phyloP scores from a whole-genome alignment of 192 early-diverging fungal species.

The Dissophora ornata region DNA sequence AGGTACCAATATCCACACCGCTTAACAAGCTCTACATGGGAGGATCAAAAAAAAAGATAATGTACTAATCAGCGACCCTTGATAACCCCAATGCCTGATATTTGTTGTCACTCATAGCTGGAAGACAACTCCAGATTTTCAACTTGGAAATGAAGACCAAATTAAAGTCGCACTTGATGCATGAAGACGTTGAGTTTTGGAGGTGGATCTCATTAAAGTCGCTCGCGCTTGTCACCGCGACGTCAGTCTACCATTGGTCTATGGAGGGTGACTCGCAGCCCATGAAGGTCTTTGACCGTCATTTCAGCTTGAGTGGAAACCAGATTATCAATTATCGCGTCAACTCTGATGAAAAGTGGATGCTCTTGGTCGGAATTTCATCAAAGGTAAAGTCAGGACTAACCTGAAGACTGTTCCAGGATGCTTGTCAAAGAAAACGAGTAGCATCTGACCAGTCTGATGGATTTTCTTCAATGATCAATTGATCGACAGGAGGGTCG shows the following conservation, averaged over 20 bases:
- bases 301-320: constrained; percentile 80
- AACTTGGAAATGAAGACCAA: constrained; percentile 96
- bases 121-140: constrained; percentile 94
- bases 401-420: too few species aligned
- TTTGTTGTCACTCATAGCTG: constrained; percentile 65
- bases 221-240: constrained; percentile 90
- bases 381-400: constrained; percentile 64
- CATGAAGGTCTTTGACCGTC: constrained; percentile 93
- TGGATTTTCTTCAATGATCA: background rate
- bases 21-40: background rate
- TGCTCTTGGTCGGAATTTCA: constrained; percentile 95
- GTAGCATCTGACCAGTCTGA: too few species aligned
- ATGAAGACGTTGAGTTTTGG: constrained; percentile 91
- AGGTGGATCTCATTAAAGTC: constrained; percentile 92
- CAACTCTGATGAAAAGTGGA: constrained; percentile 93
- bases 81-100: too few species aligned
- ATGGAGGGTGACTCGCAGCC: constrained; percentile 91
- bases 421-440: too few species aligned
- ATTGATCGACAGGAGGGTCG: constrained; percentile 70
- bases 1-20: constrained; percentile 60
- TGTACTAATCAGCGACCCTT: too few species aligned
- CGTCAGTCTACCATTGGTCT: constrained; percentile 95
- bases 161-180: constrained; percentile 92
- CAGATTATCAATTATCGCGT: constrained; percentile 98
- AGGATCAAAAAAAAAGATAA: too few species aligned